phyloP scores from a whole-genome alignment of 805 yeast species.

The Ogataea ramenticola region DNA sequence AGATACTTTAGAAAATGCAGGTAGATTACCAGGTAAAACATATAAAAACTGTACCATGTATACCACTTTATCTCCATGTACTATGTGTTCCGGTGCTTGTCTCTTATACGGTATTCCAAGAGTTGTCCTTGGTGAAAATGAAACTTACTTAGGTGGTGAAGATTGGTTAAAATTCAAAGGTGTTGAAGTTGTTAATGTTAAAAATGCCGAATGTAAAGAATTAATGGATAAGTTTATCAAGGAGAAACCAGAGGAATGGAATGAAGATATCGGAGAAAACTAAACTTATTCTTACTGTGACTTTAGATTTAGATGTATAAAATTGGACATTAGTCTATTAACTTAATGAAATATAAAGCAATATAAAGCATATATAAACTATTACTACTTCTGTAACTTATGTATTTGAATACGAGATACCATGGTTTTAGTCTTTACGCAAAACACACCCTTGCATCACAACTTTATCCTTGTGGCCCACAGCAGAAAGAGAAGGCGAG shows the following conservation, averaged over 20 bases:
- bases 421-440: too few species aligned
- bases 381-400: too few species aligned
- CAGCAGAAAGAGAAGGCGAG: too few species aligned
- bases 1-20: constrained; percentile 82
- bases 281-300: too few species aligned
- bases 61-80: constrained; percentile 88
- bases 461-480: too few species aligned
- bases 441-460: too few species aligned
- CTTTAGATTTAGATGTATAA: too few species aligned
- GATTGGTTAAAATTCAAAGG: constrained; percentile 61
- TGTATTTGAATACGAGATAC: too few species aligned
- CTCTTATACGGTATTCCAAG: constrained; percentile 81
- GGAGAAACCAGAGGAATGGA: constrained; percentile 75
- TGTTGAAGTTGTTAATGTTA: constrained; percentile 58
- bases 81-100: constrained; percentile 94
- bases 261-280: constrained; percentile 66
- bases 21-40: constrained; percentile 71
- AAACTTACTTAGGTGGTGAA: constrained; percentile 78
- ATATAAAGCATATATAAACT: too few species aligned
- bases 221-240: constrained; percentile 74
- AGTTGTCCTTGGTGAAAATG: constrained; percentile 85
- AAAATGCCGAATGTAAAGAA: constrained; percentile 54
- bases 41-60: constrained; percentile 86
- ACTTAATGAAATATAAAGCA: too few species aligned
- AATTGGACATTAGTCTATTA: too few species aligned